These are phyloP conservation scores for Citrus medica DNA, from an alignment of 345 rosid species.

Conservation along the genomic window DNA sequence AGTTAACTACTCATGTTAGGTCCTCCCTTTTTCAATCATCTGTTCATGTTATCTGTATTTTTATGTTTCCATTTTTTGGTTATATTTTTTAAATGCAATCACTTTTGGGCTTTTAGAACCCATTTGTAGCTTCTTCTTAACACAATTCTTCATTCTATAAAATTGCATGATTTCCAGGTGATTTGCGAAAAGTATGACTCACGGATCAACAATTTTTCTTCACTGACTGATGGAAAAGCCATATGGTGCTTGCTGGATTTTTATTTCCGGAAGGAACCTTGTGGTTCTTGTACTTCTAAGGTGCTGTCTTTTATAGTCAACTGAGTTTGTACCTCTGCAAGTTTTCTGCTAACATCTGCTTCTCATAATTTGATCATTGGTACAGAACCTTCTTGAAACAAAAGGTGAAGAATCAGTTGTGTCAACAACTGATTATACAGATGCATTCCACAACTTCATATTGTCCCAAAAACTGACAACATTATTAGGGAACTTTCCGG, in stretches of 20 bases:
- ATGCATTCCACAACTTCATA: constrained; percentile 81
- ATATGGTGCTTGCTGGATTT: constrained; percentile 94
- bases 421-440: constrained; percentile 60
- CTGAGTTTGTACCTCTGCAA: not conserved
- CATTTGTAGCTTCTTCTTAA: not conserved
- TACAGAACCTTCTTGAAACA: constrained; percentile 44
- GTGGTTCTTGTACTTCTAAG: constrained; percentile 55
- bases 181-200: constrained; percentile 56
- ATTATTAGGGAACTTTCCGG: constrained; percentile 84
- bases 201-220: constrained; percentile 44
- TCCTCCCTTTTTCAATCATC: not conserved
- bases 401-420: constrained; percentile 62
- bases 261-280: constrained; percentile 79
- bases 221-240: constrained; percentile 84
- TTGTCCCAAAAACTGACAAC: constrained; percentile 76
- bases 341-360: constrained; percentile 8
- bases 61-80: not conserved
- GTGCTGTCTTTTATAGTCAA: constrained; percentile 24
- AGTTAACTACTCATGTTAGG: not conserved
- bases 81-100: not conserved
- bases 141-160: not conserved
- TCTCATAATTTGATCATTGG: constrained; percentile 15
- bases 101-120: not conserved
- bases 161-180: constrained; percentile 46
- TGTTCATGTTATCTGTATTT: not conserved